Base-by-base conservation (phyloP, 345 rosid genomes). In the Eucalyptus regnans region DNA sequence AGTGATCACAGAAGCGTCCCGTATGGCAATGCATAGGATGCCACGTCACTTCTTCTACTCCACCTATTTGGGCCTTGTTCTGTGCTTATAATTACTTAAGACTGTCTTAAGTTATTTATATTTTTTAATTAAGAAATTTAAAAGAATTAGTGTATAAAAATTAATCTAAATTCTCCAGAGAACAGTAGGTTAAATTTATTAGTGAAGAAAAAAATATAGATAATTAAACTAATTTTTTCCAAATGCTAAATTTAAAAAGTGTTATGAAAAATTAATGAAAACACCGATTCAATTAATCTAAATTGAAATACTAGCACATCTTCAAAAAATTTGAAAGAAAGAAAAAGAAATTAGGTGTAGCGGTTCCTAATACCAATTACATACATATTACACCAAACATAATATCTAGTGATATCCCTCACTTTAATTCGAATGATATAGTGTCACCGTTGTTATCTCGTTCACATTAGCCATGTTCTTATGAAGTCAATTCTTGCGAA, bases 341-440 rank as follows among this genome's bases (percentile, higher is more conserved):
- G 31, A n/a, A 64, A 64, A 14, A 31, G 5, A n/a, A n/a, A n/a
- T 64, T 64, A 64, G 8, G 10, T 17, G 11, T 15, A 14, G 76
- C 1, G 5, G 37, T 15, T 64, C 20, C 20, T n/a, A 7, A n/a
- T 64, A 13, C 37, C 37, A 64, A 64, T 14, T 64, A 15, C 76
- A 4, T 64, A n/a, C 37, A n/a, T n/a, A n/a, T n/a, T 15, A n/a
- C 41, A 64, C 41, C 41, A 14, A 64, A 64, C 2, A 64, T 15
- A n/a, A 64, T 4, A 17, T 64, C 22, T 8, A 7, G 9, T n/a
- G 76, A n/a, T 64, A 7, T n/a, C 6, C 41, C 6, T 64, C 41
- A 2, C 9, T 0, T 7, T 14, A 31, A n/a, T n/a, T 7, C 0
- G 1, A 33, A 64, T 2, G 6, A 7, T n/a, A n/a, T 3, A 2